A percentile compares a stretch with the other conserved stretches of the same genome.
These are phyloP conservation scores for Colletotrichum sp. DNA, from an alignment of 2,329 filamentous ascomycete species.

Conservation along the genomic window DNA sequence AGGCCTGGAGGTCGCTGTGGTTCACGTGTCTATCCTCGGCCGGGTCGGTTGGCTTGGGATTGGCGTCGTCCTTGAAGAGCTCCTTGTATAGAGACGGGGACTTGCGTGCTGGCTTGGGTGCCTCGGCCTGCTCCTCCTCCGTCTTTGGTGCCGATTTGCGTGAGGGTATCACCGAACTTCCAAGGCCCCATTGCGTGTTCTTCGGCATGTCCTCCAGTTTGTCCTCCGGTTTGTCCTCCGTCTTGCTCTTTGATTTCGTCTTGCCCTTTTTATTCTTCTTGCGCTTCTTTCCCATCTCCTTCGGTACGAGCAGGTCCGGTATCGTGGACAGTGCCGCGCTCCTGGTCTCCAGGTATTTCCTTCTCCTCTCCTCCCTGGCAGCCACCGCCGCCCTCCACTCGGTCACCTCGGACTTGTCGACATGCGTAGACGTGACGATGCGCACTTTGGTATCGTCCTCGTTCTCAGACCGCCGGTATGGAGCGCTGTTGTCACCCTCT, in stretches of 20 bases:
- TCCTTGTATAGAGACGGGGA: conserved; percentile 4
- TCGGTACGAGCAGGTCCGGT: background rate
- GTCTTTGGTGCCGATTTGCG: background rate
- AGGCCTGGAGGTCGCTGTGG: conserved; percentile 17
- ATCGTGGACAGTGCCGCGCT: background rate
- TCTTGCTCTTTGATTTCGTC: background rate
- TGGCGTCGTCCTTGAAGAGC: conserved; percentile 1
- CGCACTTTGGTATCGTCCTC: conserved; percentile 1
- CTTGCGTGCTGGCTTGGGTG: background rate
- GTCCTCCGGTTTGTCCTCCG: background rate
- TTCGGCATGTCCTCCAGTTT: background rate
- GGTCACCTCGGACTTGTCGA: background rate
- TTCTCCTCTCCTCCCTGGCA: background rate
- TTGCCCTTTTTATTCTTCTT: background rate
- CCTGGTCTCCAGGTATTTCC: background rate
- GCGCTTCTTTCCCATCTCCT: background rate
- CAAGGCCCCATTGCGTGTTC: background rate
- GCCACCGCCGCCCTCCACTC: background rate
- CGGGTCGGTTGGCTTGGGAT: background rate
- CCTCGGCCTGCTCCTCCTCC: background rate
- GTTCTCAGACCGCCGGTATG: background rate
- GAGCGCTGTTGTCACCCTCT: background rate
- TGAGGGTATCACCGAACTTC: background rate
- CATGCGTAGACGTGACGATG: conserved; percentile 6
- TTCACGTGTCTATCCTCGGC: background rate